Conservation (phyloP, 2,329 filamentous ascomycete genomes). For the Alternaria metachromatica region DNA sequence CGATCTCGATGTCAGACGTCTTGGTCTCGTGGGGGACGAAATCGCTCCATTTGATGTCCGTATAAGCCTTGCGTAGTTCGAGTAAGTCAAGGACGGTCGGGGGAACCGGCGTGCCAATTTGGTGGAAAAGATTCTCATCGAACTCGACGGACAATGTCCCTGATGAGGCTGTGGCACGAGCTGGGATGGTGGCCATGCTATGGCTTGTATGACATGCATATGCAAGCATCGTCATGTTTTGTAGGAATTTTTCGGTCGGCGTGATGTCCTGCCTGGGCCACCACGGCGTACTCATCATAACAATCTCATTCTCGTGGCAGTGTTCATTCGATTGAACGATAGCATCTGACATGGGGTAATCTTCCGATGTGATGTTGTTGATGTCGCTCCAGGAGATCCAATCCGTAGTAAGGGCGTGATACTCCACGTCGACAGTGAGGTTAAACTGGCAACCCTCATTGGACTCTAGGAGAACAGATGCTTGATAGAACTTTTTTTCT, state of each 20-base stretch:
- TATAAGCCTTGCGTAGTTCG: background rate
- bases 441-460: background rate
- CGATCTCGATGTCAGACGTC: accelerated
- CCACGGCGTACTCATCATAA: background rate
- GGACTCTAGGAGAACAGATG: background rate
- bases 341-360: background rate
- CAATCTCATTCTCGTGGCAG: background rate
- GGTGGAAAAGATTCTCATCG: background rate
- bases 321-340: background rate
- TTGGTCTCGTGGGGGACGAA: background rate
- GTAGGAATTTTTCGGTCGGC: background rate
- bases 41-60: background rate
- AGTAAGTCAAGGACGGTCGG: background rate
- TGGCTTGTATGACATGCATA: background rate
- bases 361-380: background rate
- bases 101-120: background rate
- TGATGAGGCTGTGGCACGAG: background rate
- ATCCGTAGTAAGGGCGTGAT: background rate
- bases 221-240: background rate
- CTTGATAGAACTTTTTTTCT: background rate
- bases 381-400: background rate
- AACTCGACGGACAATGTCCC: background rate
- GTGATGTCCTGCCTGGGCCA: background rate
- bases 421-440: background rate
- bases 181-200: background rate